A percentile compares a stretch with the other conserved stretches of the same genome.
Evolutionary conservation across 495 filamentous ascomycete species (phyloP).

Genomic region (Podospora anserina): DNA sequence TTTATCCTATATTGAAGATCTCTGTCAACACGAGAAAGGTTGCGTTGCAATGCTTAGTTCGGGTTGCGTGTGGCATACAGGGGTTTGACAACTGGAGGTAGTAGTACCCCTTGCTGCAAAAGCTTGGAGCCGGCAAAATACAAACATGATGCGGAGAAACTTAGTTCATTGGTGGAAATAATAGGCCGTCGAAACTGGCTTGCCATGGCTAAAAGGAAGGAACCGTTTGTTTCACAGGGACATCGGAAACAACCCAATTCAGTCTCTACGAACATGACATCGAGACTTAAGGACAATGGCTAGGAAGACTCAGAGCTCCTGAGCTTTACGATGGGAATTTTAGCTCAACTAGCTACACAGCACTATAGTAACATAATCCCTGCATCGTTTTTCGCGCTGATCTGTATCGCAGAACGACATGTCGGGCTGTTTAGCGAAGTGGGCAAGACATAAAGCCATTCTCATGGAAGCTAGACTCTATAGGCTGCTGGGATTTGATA

Average conservation of each 20-base stretch:
- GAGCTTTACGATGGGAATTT: neutral
- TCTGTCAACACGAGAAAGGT: neutral
- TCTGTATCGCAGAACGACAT: neutral
- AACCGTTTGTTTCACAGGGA: neutral
- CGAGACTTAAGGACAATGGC: neutral
- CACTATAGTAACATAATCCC: neutral
- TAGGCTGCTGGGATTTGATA: too few species aligned
- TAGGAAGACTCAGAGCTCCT: neutral
- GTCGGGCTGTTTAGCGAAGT: neutral
- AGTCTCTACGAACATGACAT: neutral
- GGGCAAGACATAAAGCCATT: neutral
- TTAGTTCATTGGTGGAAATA: slow-evolving; percentile 7
- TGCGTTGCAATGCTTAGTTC: neutral
- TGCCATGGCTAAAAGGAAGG: slow-evolving; percentile 8
- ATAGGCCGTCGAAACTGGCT: neutral
- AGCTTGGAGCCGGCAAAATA: slow-evolving; percentile 9
- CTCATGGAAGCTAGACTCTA: too few species aligned
- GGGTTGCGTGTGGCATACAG: neutral
- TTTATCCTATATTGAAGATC: neutral
- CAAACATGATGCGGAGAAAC: neutral
- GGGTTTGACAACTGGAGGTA: neutral
- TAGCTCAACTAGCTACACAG: neutral
- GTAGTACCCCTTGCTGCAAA: neutral
- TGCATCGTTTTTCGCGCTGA: neutral
- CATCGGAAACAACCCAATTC: neutral